phyloP scores from a whole-genome alignment of 257 asterid genomes.

The Solanum tarijense region DNA sequence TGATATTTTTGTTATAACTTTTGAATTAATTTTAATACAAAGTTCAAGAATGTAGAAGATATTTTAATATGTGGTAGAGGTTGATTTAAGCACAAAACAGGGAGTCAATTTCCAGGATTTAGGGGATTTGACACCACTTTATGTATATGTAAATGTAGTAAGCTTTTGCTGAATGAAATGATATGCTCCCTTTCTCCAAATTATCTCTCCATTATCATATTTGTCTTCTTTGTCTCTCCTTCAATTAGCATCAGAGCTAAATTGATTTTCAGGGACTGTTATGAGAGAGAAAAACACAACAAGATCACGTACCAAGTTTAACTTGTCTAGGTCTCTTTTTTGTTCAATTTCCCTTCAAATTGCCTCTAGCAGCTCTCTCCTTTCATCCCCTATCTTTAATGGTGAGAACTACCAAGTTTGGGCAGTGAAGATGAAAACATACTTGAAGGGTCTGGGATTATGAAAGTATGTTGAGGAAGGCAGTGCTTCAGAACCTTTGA shows the following conservation, averaged over 20 bases:
- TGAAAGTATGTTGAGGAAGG: background rate
- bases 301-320: background rate
- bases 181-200: no score
- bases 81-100: no score
- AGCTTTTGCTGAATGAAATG: no score
- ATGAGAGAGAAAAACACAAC: background rate
- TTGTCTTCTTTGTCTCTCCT: background rate
- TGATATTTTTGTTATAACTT: no score
- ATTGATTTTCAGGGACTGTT: background rate
- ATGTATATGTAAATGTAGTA: no score
- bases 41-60: no score
- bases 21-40: no score
- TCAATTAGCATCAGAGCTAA: background rate
- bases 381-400: background rate
- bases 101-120: no score
- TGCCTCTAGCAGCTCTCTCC: background rate
- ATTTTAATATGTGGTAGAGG: no score
- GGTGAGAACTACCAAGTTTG: background rate
- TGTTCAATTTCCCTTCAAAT: background rate
- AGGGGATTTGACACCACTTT: no score
- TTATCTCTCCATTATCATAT: no score
- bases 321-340: background rate
- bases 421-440: background rate
- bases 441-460: background rate
- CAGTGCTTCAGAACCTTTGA: background rate